Evolutionary conservation across 176 grass and related monocot species (phyloP).

Genomic region (Melocanna baccifera): DNA sequence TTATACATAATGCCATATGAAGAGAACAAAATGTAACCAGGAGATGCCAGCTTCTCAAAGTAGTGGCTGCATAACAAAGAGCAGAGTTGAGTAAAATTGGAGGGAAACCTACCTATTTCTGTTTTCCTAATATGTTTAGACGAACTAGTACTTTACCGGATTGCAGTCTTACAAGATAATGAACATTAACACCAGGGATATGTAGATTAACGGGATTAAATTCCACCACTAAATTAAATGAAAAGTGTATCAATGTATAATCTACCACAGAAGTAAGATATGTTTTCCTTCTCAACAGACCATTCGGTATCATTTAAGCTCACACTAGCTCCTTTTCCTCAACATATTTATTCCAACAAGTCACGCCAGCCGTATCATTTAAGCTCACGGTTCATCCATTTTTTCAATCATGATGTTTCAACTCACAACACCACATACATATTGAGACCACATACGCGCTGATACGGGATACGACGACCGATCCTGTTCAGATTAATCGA

Average conservation of each 20-base stretch:
- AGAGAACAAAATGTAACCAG: slow-evolving; percentile 92
- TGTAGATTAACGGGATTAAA: neutral
- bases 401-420: neutral
- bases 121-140: neutral
- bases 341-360: neutral
- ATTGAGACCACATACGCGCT: no score
- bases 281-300: neutral
- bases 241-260: neutral
- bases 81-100: neutral
- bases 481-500: no score
- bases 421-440: neutral
- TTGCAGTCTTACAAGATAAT: neutral
- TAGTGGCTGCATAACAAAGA: slow-evolving; percentile 66
- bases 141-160: neutral
- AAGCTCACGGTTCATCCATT: neutral
- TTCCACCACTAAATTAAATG: neutral
- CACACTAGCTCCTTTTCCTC: neutral
- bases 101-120: neutral
- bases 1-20: slow-evolving; percentile 84
- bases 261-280: neutral
- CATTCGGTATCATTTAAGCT: slow-evolving; percentile 6
- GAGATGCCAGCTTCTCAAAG: slow-evolving; percentile 97
- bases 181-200: neutral
- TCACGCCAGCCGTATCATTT: neutral
- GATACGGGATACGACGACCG: no score